Evolutionary conservation across 1,139 yeast genomes (phyloP).

Genomic region (Pichia sp.): DNA sequence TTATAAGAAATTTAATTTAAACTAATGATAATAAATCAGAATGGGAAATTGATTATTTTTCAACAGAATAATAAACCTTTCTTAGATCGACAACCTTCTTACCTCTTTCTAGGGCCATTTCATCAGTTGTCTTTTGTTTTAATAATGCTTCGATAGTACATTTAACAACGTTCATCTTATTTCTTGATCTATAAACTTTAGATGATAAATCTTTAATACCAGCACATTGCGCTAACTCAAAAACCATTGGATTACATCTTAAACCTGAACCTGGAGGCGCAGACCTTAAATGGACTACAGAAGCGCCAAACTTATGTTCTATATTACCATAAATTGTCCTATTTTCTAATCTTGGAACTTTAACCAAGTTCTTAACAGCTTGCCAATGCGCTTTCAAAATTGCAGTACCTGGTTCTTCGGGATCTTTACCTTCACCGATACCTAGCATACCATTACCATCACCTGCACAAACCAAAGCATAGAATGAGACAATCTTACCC

Average conservation of each 20-base stretch:
- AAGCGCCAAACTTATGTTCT: constrained; percentile 81
- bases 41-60: constrained; percentile 9
- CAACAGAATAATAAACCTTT: constrained; percentile 69
- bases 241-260: constrained; percentile 84
- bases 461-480: constrained; percentile 86
- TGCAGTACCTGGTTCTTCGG: constrained; percentile 72
- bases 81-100: constrained; percentile 91
- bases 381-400: constrained; percentile 87
- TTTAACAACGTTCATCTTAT: constrained; percentile 90
- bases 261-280: constrained; percentile 95
- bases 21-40: constrained; percentile 5
- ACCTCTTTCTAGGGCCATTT: constrained; percentile 88
- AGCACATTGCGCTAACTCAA: constrained; percentile 88
- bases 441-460: constrained; percentile 93
- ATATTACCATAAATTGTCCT: constrained; percentile 87
- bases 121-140: constrained; percentile 76
- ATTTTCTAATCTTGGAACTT: constrained; percentile 81
- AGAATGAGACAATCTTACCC: constrained; percentile 84
- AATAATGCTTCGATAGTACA: constrained; percentile 81
- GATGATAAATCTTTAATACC: constrained; percentile 94
- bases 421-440: constrained; percentile 89
- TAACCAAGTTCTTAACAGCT: constrained; percentile 79
- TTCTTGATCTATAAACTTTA: constrained; percentile 85
- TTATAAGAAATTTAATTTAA: not conserved
- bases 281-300: constrained; percentile 70